Evolutionary conservation across 2,329 filamentous ascomycete genomes (phyloP), one percentile per base, ranked within the genome.

Genomic region (Talaromyces funiculosus): DNA sequence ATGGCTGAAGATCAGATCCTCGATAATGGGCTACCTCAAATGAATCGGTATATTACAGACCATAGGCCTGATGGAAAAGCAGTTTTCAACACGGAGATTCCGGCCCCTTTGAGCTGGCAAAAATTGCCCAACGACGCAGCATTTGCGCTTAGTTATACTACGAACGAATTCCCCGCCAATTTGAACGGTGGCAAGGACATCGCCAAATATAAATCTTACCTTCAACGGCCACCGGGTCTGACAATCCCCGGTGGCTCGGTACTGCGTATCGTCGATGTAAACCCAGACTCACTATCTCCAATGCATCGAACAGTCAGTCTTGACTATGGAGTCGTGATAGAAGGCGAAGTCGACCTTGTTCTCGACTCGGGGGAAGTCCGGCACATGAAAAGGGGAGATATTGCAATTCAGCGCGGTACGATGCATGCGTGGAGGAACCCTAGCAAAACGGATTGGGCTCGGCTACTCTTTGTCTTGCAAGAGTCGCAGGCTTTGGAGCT

Each of bases 401-500:
- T 84, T n/a, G 78, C 78, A 9, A 78, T 85, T 20, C 82, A 85
- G 70, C 73, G 83, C 42, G 81, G 77, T 1, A 84, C 82, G 3
- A 81, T 79, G 72, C 83, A 85, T 68, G 77, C 77, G 26, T 84
- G 82, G 82, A 69, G 73, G 53, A 84, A 84, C 61, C 68, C 72
- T 16, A 80, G 76, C 62, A 63, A 70, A 51, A 80, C 75, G 14
- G 75, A 78, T 53, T 82, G 80, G 81, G 73, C 78, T 16, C 69
- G 81, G 14, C 76, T 82, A 71, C 70, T 69, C 70, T 80, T 69
- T 24, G 49, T 62, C 1, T 42, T 62, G 49, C 60, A 59, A 24
- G 55, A 59, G 35, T 49, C 47, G 9, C 55, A 62, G 35, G 47
- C 43, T 20, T 35, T 59, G 18, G 22, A 56, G 31, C 20, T 59